Evolutionary conservation across 306 rosid species (phyloP).

Genomic region (Chamaecrista fasciculata): DNA sequence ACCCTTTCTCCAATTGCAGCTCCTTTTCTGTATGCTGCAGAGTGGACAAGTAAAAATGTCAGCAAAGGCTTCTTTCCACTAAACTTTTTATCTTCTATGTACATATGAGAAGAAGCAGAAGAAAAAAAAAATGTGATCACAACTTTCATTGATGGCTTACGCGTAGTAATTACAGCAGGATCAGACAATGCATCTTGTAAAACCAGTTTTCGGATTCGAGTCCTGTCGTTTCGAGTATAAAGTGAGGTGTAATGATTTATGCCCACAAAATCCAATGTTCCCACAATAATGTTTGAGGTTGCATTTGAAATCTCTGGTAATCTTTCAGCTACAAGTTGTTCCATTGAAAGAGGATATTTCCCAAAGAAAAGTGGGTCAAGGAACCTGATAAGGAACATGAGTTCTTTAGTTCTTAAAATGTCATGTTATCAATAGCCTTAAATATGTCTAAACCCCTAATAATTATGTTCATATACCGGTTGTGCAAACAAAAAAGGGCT

Average conservation of each 20-base stretch:
- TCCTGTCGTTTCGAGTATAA: conserved; percentile 79
- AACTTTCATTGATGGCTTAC: conserved; percentile 46
- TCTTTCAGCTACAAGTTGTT: conserved; percentile 59
- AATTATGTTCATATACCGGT: no score
- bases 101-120: neutral
- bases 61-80: conserved; percentile 26
- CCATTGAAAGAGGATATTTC: conserved; percentile 77
- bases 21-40: conserved; percentile 60
- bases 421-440: no score
- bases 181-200: conserved; percentile 73
- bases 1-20: conserved; percentile 84
- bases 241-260: conserved; percentile 82
- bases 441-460: no score
- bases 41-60: conserved; percentile 28
- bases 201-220: conserved; percentile 52
- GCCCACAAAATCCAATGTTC: conserved; percentile 82
- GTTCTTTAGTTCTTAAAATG: neutral
- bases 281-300: conserved; percentile 47
- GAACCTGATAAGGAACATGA: conserved; percentile 52
- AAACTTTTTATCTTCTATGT: no score
- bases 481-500: no score
- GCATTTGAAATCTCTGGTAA: conserved; percentile 62
- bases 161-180: conserved; percentile 70
- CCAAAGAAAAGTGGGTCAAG: conserved; percentile 87
- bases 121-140: neutral